These are phyloP conservation scores for Rosa persica DNA, from an alignment of 306 rosid species.

Conservation along the genomic window DNA sequence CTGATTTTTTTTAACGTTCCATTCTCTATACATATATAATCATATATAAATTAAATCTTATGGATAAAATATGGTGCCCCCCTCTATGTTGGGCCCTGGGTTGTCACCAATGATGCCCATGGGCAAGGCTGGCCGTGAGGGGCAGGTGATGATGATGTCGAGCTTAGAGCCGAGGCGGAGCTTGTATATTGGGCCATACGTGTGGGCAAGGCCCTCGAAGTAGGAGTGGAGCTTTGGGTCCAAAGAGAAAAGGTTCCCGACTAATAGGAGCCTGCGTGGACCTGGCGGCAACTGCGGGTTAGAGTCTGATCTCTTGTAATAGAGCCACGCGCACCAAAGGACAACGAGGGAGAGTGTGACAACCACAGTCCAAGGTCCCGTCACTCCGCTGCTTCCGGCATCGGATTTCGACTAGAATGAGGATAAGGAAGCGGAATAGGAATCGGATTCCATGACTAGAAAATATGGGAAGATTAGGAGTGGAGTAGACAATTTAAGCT, in stretches of 20 bases:
- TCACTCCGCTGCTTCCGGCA: not conserved
- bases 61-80: no score
- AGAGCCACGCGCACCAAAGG: conserved; percentile 16
- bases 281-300: conserved; percentile 50
- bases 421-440: no score
- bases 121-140: no score
- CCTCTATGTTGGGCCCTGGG: no score
- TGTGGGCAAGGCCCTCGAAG: conserved; percentile 42
- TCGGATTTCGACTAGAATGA: not conserved
- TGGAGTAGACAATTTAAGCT: no score
- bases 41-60: no score
- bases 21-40: no score
- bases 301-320: conserved; percentile 5
- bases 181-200: conserved; percentile 58
- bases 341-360: conserved; percentile 16
- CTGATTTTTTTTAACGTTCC: no score
- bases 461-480: no score
- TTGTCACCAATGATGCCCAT: no score
- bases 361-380: not conserved
- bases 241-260: conserved; percentile 66
- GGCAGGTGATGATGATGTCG: conserved; percentile 44
- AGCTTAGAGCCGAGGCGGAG: conserved; percentile 65
- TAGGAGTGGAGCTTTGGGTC: conserved; percentile 76
- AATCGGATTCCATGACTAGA: not conserved
- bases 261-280: conserved; percentile 59